Percentiles rank a stretch among this genome's conserved stretches.
Conservation (phyloP, 1,139 yeast species). For the Debaryomyces sp. region DNA sequence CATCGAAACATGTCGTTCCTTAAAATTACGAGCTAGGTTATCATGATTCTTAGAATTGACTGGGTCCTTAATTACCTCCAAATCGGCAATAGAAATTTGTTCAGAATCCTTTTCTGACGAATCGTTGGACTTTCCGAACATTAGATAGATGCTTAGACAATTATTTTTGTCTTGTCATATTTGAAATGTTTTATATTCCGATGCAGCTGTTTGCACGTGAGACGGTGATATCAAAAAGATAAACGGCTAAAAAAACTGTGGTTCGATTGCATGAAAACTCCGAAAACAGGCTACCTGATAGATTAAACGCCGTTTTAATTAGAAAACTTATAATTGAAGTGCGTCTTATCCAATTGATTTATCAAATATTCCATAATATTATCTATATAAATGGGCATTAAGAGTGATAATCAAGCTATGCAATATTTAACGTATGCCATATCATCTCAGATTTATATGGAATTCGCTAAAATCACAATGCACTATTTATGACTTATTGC, state of each 20-base stretch:
- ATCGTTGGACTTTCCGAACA: not conserved
- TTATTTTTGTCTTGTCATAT: not conserved
- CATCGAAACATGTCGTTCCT: slow-evolving; percentile 62
- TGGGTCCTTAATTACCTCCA: not conserved
- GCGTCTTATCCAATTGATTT: not conserved
- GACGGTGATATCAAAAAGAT: not conserved
- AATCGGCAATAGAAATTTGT: not conserved
- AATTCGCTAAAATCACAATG: not conserved
- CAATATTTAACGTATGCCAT: not conserved
- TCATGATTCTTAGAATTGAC: not conserved
- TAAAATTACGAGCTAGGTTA: not conserved
- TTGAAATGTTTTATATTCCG: not conserved
- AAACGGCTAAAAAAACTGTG: not conserved
- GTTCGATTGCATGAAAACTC: not conserved
- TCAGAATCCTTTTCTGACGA: not conserved
- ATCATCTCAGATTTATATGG: not conserved
- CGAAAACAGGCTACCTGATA: not conserved
- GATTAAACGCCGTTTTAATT: not conserved
- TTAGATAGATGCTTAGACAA: not conserved
- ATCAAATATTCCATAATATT: not conserved
- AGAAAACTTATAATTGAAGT: not conserved
- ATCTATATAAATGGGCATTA: not conserved
- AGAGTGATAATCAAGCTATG: not conserved
- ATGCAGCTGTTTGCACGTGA: not conserved
- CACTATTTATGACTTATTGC: not conserved